Base-by-base conservation (phyloP, 2,329 filamentous ascomycete genomes). In the Cercospora janseana region DNA sequence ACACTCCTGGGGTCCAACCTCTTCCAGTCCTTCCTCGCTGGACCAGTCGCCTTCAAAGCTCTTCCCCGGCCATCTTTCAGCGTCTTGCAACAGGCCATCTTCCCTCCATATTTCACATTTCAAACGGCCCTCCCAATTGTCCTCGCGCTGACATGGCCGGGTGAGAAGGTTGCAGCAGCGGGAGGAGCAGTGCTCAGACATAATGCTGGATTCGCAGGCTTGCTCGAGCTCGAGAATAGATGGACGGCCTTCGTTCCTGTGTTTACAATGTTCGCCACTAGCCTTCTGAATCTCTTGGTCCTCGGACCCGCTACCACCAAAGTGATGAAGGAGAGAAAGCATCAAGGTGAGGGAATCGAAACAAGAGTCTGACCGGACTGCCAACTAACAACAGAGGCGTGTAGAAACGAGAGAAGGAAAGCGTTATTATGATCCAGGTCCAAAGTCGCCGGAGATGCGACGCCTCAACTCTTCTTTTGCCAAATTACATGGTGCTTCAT, bases 81-180 rank as follows among this genome's bases (percentile, higher is more conserved):
- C 20, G 77, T 82, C 13, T 79, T 96, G 24, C 92, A 96, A 71
- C 79, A 82, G 58, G 81, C 81, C 56, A 81, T 91, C 46, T 95
- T 96, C 73, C 89, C 89, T 26, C 78, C 88, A 62, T 98, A 95
- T 76, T 97, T 97, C 69, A 76, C 81, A 37, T 74, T 97, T 50
- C 92, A 97, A 72, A 84, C 88, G 3, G 77, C 79, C 4, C 74
- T 92, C 1, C 88, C 93, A 0, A 69, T 85, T 12, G 65, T 88
- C 16, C 75, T 96, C 13, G 85, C 86, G 15, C 66, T 94, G 48
- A 96, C 92, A 4, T 92, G 88, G 66, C 90, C 90, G 4, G 83
- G 80, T n/a, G 78, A 77, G 35, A 64, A 60, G 47, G 26, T 66
- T 10, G 57, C 59, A 1, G 55, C 55, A 6, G 54, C 60, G 3